phyloP scores from a whole-genome alignment of 1,139 yeast species.

The Scheffersomyces segobiensis region DNA sequence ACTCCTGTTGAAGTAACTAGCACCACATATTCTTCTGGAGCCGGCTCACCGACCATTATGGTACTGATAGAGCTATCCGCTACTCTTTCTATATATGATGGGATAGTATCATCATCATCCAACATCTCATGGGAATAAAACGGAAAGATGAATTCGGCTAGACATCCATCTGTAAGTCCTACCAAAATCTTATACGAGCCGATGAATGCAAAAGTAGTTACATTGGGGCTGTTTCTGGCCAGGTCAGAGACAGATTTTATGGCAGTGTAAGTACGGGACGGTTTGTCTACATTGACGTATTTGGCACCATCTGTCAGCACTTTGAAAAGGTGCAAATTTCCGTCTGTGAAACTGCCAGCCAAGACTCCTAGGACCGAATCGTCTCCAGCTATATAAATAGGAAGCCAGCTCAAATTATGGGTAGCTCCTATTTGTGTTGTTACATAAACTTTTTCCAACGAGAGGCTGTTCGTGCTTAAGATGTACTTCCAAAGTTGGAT shows the following conservation, averaged over 20 bases:
- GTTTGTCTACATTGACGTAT: slow-evolving; percentile 22
- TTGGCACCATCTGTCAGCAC: slow-evolving; percentile 21
- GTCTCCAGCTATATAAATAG: slow-evolving; percentile 20
- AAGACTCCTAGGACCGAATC: slow-evolving; percentile 41
- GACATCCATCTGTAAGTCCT: slow-evolving; percentile 66
- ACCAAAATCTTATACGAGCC: slow-evolving; percentile 51
- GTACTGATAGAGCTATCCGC: slow-evolving; percentile 53
- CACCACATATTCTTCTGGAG: slow-evolving; percentile 28
- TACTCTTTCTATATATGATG: slow-evolving; percentile 50
- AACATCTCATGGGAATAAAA: slow-evolving; percentile 10
- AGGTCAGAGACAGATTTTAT: not conserved
- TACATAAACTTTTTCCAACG: slow-evolving; percentile 32
- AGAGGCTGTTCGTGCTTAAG: slow-evolving; percentile 20
- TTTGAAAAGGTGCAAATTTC: slow-evolving; percentile 55
- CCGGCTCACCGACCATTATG: slow-evolving; percentile 38
- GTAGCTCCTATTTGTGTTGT: slow-evolving; percentile 54
- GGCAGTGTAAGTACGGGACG: slow-evolving; percentile 28
- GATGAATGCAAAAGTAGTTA: slow-evolving; percentile 55
- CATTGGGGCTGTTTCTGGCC: slow-evolving; percentile 3
- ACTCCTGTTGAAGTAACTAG: slow-evolving; percentile 54
- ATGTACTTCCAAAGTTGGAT: slow-evolving; percentile 52
- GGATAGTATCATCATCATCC: slow-evolving; percentile 22
- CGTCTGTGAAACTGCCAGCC: slow-evolving; percentile 64
- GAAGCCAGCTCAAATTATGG: slow-evolving; percentile 55
- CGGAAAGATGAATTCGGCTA: slow-evolving; percentile 62